Evolutionary conservation across 768 basidiomycete species (phyloP), one percentile per base, ranked within the genome.

Genomic region (Leccinellum albellum): DNA sequence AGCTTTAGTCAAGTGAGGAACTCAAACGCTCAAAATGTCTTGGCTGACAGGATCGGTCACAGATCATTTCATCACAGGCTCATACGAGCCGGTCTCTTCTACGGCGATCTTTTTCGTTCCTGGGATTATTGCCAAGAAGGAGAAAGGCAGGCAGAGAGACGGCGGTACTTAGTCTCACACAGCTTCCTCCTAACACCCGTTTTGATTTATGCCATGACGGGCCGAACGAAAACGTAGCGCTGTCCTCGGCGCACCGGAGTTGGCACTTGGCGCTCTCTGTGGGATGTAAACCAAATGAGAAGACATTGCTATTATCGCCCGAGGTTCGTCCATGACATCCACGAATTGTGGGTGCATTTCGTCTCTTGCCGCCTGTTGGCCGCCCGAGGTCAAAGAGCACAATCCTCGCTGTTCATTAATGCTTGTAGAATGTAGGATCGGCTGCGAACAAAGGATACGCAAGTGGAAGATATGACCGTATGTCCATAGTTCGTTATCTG

Each of bases 1-100:
- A 92, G 82, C 92, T 90, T 93, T 20, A n/a, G n/a, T n/a, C n/a
- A n/a, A n/a, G n/a, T n/a, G n/a, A 42, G 42, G 20, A 42, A 21
- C 20, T 2, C 44, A 44, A 23, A 21, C 9, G 13, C 44, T 45
- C 44, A 45, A 23, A 4, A 15, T 14, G 44, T 45, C 44, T 23
- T 45, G 21, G 44, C 44, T 45, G 44, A 24, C 44, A 45, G 44
- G 44, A 45, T 45, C 44, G 44, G 44, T 23, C 44, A 7, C 23
- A 6, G 21, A 45, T 23, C 21, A 14, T 14, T 12, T 42, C 40
- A 20, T 42, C 33, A 15, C n/a, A 37, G 15, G n/a, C 37, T n/a
- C 1, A 12, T 21, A 23, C 35, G 35, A 35, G 15, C 24, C 45
- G 45, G 45, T 26, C 26, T 48, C 47, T 28, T 28, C 28, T 37